Evolutionary conservation across 306 rosid species (phyloP).

Genomic region (Cicer yamashitae): DNA sequence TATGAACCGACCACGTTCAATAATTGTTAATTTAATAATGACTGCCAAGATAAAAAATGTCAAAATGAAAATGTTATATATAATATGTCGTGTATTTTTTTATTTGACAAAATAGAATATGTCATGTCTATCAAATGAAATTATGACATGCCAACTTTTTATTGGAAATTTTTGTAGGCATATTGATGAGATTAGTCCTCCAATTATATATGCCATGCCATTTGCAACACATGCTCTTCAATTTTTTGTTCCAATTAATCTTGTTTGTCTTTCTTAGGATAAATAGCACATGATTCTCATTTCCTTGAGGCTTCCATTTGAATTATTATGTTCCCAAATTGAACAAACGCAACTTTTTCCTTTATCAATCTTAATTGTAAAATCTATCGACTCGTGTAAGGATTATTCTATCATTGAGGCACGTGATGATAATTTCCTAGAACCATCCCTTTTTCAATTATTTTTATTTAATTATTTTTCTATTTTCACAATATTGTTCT

Average conservation of each 20-base stretch:
- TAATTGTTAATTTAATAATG: constrained; percentile 54
- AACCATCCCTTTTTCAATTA: constrained; percentile 39
- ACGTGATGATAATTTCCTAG: constrained; percentile 38
- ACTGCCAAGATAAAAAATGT: constrained; percentile 43
- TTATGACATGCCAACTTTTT: neutral
- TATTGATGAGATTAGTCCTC: neutral
- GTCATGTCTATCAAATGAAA: neutral
- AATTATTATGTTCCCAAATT: constrained; percentile 35
- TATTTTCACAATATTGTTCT: neutral
- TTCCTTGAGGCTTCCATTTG: constrained; percentile 62
- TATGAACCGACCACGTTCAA: constrained; percentile 42
- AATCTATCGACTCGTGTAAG: constrained; percentile 8
- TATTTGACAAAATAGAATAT: neutral
- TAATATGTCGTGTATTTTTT: constrained; percentile 9
- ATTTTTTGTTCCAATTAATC: constrained; percentile 30
- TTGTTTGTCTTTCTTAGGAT: constrained; percentile 16
- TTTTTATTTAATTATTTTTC: constrained; percentile 6
- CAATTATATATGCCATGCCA: constrained; percentile 26
- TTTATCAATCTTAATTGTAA: constrained; percentile 15
- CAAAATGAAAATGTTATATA: constrained; percentile 42
- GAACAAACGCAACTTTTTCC: constrained; percentile 7
- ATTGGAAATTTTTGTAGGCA: neutral
- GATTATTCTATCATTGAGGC: constrained; percentile 16
- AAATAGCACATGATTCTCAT: constrained; percentile 50
- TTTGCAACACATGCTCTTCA: constrained; percentile 20